These are phyloP conservation scores for Pseudoperonospora humuli DNA, from an alignment of 352 stramenopile genomes.

Conservation along the genomic window DNA sequence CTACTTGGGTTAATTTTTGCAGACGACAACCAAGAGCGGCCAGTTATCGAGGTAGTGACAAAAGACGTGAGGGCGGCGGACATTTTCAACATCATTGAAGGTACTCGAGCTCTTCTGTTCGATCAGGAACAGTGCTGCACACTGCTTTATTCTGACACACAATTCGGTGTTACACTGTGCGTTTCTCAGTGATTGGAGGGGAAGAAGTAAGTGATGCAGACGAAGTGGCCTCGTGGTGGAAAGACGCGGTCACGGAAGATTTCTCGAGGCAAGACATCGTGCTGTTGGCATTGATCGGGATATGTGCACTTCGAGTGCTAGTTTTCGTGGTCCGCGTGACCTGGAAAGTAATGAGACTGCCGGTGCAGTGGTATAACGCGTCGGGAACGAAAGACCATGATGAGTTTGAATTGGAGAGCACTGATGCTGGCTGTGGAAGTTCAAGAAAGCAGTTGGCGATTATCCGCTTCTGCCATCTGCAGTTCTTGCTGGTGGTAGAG, in stretches of 20 bases:
- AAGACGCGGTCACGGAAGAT: conserved; percentile 25
- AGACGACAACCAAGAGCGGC: conserved; percentile 35
- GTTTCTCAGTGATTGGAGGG: conserved; percentile 13
- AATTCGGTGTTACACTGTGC: conserved; percentile 15
- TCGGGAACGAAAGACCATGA: conserved; percentile 2
- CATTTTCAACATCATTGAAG: conserved; percentile 42
- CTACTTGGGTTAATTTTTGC: conserved; percentile 14
- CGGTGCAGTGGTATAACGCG: conserved; percentile 18
- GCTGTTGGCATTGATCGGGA: conserved; percentile 29
- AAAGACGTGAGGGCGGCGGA: conserved; percentile 46
- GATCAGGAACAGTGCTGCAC: not conserved
- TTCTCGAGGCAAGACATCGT: conserved; percentile 42
- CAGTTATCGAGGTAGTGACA: conserved; percentile 39
- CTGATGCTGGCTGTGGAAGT: conserved; percentile 1
- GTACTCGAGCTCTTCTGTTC: conserved; percentile 14
- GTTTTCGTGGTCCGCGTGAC: conserved; percentile 17
- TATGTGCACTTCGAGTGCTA: conserved; percentile 26
- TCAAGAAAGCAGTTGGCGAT: conserved; percentile 19
- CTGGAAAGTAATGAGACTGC: conserved; percentile 25
- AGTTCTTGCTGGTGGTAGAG: conserved; percentile 35
- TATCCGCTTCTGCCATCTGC: conserved; percentile 35
- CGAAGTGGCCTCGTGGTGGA: conserved; percentile 28
- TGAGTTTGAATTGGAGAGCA: not conserved
- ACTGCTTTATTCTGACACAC: conserved; percentile 11
- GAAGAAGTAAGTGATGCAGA: conserved; percentile 1